Conservation (phyloP, 768 basidiomycete species). For the Rhodotorula sphaerocarpa region DNA sequence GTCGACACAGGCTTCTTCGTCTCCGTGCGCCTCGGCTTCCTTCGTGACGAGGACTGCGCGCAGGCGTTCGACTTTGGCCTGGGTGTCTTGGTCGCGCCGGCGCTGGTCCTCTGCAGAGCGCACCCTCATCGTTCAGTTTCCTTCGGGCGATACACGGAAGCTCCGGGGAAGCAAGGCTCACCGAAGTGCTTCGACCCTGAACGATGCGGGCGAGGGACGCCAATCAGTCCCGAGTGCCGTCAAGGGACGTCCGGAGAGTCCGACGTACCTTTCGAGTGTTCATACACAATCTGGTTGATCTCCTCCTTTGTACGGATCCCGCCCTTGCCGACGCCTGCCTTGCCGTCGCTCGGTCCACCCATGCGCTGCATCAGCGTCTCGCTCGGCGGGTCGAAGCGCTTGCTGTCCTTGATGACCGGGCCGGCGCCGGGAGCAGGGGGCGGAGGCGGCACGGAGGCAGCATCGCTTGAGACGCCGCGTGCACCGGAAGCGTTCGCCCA, state of each 20-base stretch:
- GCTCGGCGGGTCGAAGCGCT: not conserved
- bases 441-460: too few relatives aligned
- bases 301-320: not conserved
- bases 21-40: not conserved
- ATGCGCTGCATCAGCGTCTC: slow-evolving; percentile 5
- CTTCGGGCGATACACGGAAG: too few relatives aligned
- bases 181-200: slow-evolving; percentile 83
- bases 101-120: slow-evolving; percentile 64
- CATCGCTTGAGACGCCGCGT: too few relatives aligned
- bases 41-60: not conserved
- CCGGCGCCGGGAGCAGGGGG: too few relatives aligned
- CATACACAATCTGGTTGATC: slow-evolving; percentile 28
- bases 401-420: not conserved
- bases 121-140: too few relatives aligned
- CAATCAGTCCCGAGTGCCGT: not conserved
- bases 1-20: slow-evolving; percentile 23
- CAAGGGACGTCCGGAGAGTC: too few relatives aligned
- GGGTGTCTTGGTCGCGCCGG: slow-evolving; percentile 75
- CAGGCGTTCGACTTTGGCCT: slow-evolving; percentile 37
- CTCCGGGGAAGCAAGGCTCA: slow-evolving; percentile 38
- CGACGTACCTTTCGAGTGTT: slow-evolving; percentile 21
- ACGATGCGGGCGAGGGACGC: not conserved
- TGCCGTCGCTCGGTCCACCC: slow-evolving; percentile 19
- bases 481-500: too few relatives aligned
- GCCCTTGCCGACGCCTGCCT: slow-evolving; percentile 3